A percentile compares a stretch with the other conserved stretches of the same genome.
Conservation (phyloP, 1,139 yeast species). For the Saccharomyces pastorianus region DNA sequence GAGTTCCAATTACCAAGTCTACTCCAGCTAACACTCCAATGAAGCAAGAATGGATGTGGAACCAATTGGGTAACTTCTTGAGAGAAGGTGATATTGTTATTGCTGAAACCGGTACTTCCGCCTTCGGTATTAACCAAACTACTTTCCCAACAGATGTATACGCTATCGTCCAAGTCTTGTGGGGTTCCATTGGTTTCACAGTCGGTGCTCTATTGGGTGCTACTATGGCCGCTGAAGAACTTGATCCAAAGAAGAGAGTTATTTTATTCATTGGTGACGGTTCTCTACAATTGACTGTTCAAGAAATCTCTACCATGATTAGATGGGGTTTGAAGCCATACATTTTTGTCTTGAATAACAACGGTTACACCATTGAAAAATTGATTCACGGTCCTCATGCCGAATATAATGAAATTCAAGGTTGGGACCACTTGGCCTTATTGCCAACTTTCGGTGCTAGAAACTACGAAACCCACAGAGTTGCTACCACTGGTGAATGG, state of each 20-base stretch:
- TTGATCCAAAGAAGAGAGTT: constrained; percentile 62
- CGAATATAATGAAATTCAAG: constrained; percentile 69
- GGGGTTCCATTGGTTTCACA: constrained; percentile 88
- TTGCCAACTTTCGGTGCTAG: constrained; percentile 68
- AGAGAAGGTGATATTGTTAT: constrained; percentile 72
- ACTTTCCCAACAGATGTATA: constrained; percentile 64
- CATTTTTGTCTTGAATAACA: constrained; percentile 75
- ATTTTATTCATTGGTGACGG: constrained; percentile 85
- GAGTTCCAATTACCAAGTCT: constrained; percentile 40
- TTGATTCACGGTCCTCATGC: constrained; percentile 77
- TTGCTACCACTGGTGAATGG: constrained; percentile 59
- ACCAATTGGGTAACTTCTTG: constrained; percentile 63
- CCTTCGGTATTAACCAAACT: constrained; percentile 76
- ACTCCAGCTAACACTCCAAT: constrained; percentile 36
- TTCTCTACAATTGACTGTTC: constrained; percentile 79
- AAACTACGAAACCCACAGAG: constrained; percentile 42
- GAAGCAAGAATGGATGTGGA: constrained; percentile 79
- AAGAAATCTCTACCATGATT: constrained; percentile 77
- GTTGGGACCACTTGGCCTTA: constrained; percentile 68
- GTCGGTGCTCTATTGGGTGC: constrained; percentile 85
- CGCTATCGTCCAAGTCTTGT: constrained; percentile 81
- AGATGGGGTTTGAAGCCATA: constrained; percentile 76
- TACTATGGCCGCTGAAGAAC: constrained; percentile 71
- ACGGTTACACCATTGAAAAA: constrained; percentile 85
- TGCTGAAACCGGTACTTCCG: constrained; percentile 86